Percentiles rank a stretch among this genome's conserved stretches.
phyloP scores from a whole-genome alignment of 2,329 filamentous ascomycete species.

The Diaporthe vaccinii region DNA sequence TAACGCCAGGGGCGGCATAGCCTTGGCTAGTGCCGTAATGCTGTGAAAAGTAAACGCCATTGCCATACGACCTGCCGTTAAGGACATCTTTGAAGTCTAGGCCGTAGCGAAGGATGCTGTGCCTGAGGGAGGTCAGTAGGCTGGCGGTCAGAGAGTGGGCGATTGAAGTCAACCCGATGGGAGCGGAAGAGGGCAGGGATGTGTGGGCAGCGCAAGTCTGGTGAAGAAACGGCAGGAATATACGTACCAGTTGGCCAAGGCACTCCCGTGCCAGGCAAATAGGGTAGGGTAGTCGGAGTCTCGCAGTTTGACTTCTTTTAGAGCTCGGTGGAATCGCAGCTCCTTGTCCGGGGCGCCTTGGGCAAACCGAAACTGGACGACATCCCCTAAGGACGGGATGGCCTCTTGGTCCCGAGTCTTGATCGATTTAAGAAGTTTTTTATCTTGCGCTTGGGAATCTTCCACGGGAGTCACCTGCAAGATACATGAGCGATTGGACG shows the following conservation, averaged over 20 bases:
- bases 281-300: slow-evolving; percentile 32
- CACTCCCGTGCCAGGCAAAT: slow-evolving; percentile 67
- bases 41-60: slow-evolving; percentile 86
- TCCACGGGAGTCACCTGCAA: slow-evolving; percentile 69
- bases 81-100: slow-evolving; percentile 75
- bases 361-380: slow-evolving; percentile 85
- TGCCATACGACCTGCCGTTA: slow-evolving; percentile 79
- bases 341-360: slow-evolving; percentile 94
- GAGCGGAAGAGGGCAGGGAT: too few relatives aligned
- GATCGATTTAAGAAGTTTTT: slow-evolving; percentile 42
- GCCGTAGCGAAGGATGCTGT: slow-evolving; percentile 87
- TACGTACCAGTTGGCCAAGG: slow-evolving; percentile 33
- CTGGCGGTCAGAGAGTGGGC: not conserved
- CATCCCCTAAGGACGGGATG: slow-evolving; percentile 71
- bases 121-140: slow-evolving; percentile 50
- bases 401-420: slow-evolving; percentile 59
- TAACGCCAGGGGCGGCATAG: slow-evolving; percentile 31
- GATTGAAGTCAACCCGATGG: not conserved
- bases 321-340: slow-evolving; percentile 75
- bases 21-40: slow-evolving; percentile 67
- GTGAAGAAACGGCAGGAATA: not conserved
- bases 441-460: slow-evolving; percentile 52
- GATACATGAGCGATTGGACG: slow-evolving; percentile 90
- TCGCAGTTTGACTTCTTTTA: slow-evolving; percentile 57
- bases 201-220: not conserved